Base-by-base conservation (phyloP, 2,329 filamentous ascomycete species). In the Dactylella cylindrospora region DNA sequence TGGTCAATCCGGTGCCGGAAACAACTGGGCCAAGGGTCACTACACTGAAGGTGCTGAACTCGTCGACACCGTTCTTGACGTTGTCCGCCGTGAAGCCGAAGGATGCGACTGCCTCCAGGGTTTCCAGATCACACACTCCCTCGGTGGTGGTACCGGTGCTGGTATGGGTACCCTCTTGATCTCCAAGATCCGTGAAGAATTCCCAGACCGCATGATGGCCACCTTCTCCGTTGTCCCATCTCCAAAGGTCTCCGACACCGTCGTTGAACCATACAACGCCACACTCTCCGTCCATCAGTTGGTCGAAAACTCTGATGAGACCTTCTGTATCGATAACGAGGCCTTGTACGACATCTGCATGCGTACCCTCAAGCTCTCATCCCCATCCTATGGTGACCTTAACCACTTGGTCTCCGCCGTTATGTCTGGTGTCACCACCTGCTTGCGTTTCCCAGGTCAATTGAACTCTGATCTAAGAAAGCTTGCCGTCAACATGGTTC, bases 21-120 rank as follows among this genome's bases (percentile, higher is more conserved):
- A 98, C 89, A 97, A 97, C 85, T 98, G 93, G 93, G 93, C 93
- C 78, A 98, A 97, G 86, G 93, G 93, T 80, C 93, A 98, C 77
- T 98, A 98, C 84, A 98, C 93, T 68, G 93, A 98, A 81, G 93
- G 93, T 84, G 93, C 93, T 70, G 93, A 98, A 81, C 84, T 97
- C 67, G 93, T 98, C 70, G 93, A 98, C 81, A 83, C 96, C 74
- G 93, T 98, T 70, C 84, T 98, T 71, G 93, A 97, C 75, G 93
- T 98, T 69, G 91, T 98, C 74, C 93, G 93, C 75, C 91, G 93
- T 73, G 93, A 98, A 83, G 91, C 93, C 70, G 93, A 98, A 80
- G 89, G 88, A 76, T 97, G 93, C 75, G 93, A 98, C 83, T 96
- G 89, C 84, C 90, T 98, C 67, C 93, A 98, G 81, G 93, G 93